Evolutionary conservation across 176 grass and related monocot species (phyloP).

Genomic region (Triticum timopheevii): DNA sequence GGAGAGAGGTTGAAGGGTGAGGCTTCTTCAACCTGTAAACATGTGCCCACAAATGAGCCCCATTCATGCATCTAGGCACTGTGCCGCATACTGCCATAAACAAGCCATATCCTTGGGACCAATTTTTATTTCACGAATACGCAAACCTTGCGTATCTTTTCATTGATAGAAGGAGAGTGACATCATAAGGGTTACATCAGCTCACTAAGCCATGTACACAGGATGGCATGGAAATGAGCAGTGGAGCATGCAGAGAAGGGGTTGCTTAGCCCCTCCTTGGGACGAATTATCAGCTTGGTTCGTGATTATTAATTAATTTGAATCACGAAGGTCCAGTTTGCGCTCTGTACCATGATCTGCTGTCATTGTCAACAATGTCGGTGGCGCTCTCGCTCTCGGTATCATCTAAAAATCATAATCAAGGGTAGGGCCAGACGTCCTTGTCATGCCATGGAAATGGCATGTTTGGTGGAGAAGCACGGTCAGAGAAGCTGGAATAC

Average conservation of each 20-base stretch:
- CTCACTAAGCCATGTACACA: no score
- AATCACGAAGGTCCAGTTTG: constrained; percentile 39
- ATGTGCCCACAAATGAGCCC: constrained; percentile 32
- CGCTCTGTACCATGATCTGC: constrained; percentile 40
- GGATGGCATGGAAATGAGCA: no score
- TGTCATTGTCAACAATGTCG: constrained; percentile 39
- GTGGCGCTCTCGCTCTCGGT: not conserved
- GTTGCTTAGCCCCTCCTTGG: not conserved
- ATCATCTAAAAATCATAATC: constrained; percentile 9
- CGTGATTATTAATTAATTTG: constrained; percentile 21
- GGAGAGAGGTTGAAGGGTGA: constrained; percentile 36
- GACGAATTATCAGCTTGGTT: constrained; percentile 7
- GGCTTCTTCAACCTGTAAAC: constrained; percentile 16
- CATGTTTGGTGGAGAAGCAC: constrained; percentile 47
- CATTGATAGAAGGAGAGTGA: no score
- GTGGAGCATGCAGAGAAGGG: no score
- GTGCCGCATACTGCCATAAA: not conserved
- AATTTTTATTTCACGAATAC: no score
- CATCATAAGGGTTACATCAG: no score
- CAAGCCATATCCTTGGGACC: constrained; percentile 3
- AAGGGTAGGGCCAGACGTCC: constrained; percentile 28
- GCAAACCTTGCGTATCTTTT: no score
- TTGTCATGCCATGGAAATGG: constrained; percentile 35
- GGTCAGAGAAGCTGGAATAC: constrained; percentile 23
- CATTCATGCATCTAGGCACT: constrained; percentile 25